These are phyloP conservation scores for Spiromastix sp. DNA, from an alignment of 2,329 filamentous ascomycete genomes.

Conservation along the genomic window DNA sequence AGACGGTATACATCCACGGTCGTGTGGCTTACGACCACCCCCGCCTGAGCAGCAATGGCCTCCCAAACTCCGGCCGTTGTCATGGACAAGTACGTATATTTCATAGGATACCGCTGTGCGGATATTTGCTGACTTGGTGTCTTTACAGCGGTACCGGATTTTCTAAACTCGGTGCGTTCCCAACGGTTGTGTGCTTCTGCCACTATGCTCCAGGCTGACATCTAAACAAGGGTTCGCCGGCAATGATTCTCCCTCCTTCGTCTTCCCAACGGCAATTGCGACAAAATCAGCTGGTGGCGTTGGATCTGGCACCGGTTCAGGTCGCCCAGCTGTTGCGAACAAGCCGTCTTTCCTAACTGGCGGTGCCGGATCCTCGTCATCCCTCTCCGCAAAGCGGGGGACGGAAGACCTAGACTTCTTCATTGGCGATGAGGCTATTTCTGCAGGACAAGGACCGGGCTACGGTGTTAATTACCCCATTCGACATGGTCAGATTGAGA, in stretches of 20 bases:
- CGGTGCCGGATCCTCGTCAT: slow-evolving; percentile 69
- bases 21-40: no score
- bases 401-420: slow-evolving; percentile 98
- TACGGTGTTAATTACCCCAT: slow-evolving; percentile 98
- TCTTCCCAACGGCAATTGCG: slow-evolving; percentile 97
- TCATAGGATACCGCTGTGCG: slow-evolving; percentile 14
- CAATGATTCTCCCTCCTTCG: slow-evolving; percentile 98
- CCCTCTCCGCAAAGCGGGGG: slow-evolving; percentile 83
- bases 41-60: slow-evolving; percentile 54
- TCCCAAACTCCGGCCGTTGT: slow-evolving; percentile 99
- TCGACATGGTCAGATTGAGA: slow-evolving; percentile 95
- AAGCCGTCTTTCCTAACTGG: slow-evolving; percentile 94
- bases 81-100: slow-evolving; percentile 95
- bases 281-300: slow-evolving; percentile 68
- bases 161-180: slow-evolving; percentile 81
- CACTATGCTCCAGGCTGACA: slow-evolving; percentile 24
- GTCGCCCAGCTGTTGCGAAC: slow-evolving; percentile 80
- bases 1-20: no score
- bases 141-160: slow-evolving; percentile 86
- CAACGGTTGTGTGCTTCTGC: slow-evolving; percentile 7
- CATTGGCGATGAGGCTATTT: slow-evolving; percentile 91
- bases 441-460: slow-evolving; percentile 73
- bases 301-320: slow-evolving; percentile 67
- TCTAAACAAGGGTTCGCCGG: slow-evolving; percentile 72
- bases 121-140: slow-evolving; percentile 28